These are phyloP conservation scores for Spiromastix sp. DNA, from an alignment of 2,329 filamentous ascomycete genomes.

Conservation along the genomic window DNA sequence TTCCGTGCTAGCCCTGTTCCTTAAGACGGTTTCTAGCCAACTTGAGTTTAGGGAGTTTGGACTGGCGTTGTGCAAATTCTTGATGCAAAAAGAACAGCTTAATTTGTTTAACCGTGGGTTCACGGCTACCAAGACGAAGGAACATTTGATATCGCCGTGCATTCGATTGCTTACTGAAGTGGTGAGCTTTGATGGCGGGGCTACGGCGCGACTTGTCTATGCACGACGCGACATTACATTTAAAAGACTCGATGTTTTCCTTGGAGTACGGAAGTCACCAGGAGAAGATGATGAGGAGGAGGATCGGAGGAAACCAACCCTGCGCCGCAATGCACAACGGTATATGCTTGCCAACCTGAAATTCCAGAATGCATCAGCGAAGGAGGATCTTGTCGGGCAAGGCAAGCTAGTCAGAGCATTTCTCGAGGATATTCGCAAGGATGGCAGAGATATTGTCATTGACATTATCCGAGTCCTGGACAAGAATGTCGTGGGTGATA, in stretches of 20 bases:
- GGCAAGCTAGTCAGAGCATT: constrained; percentile 57
- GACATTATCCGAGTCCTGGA: constrained; percentile 66
- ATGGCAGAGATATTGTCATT: constrained; percentile 62
- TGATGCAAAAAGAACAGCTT: constrained; percentile 70
- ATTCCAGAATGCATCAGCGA: constrained; percentile 65
- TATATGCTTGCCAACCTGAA: constrained; percentile 72
- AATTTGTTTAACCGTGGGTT: constrained; percentile 72
- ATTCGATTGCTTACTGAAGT: constrained; percentile 77
- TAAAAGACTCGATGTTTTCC: constrained; percentile 67
- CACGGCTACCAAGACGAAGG: constrained; percentile 69
- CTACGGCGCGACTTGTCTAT: constrained; percentile 67
- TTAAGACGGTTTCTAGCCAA: constrained; percentile 65
- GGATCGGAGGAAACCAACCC: constrained; percentile 60
- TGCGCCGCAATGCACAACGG: constrained; percentile 71
- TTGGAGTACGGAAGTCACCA: constrained; percentile 54
- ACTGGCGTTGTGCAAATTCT: constrained; percentile 65
- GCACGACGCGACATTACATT: constrained; percentile 68
- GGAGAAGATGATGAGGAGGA: constrained; percentile 46
- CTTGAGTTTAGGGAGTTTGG: constrained; percentile 68
- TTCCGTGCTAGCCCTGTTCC: constrained; percentile 68
- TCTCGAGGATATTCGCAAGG: constrained; percentile 66
- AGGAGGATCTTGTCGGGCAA: constrained; percentile 72
- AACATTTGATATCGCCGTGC: constrained; percentile 79
- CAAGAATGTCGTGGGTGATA: constrained; percentile 62
- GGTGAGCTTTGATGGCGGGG: constrained; percentile 76